These are phyloP conservation scores for Periconia macrospinosa DNA, from an alignment of 2,329 filamentous ascomycete species.

Conservation along the genomic window DNA sequence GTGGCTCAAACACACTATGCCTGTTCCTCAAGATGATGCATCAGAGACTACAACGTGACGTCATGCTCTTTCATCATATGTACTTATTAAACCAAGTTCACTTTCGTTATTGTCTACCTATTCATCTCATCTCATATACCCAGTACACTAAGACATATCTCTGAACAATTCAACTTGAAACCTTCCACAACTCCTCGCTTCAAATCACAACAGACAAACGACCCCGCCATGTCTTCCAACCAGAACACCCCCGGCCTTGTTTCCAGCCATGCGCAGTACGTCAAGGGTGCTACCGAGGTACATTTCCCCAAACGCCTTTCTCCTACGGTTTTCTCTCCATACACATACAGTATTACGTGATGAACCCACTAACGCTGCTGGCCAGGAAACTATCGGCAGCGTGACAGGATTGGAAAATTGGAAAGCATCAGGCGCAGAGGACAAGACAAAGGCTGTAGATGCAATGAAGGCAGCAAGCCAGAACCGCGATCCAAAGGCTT, in stretches of 20 bases:
- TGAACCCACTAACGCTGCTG: neutral
- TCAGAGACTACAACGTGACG: neutral
- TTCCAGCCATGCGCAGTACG: constrained; percentile 66
- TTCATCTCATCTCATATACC: neutral
- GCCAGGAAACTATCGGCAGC: constrained; percentile 61
- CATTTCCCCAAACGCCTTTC: constrained; percentile 7
- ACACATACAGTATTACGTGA: neutral
- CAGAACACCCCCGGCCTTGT: constrained; percentile 60
- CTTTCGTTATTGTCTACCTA: neutral
- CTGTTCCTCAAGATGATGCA: neutral
- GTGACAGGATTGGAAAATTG: constrained; percentile 65
- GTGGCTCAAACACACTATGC: neutral
- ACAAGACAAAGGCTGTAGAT: constrained; percentile 64
- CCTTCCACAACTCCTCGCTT: neutral
- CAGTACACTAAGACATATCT: neutral
- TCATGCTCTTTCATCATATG: neutral
- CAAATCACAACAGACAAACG: neutral
- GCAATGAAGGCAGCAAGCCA: constrained; percentile 64
- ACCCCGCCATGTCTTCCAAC: constrained; percentile 18
- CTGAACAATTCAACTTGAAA: neutral
- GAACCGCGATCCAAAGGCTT: constrained; percentile 54
- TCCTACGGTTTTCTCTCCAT: constrained; percentile 1
- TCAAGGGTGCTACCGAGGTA: constrained; percentile 69
- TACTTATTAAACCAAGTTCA: neutral
- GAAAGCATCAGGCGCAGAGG: constrained; percentile 65